These are phyloP conservation scores for Chaetomium fimeti DNA, from an alignment of 495 filamentous ascomycete genomes.

Conservation along the genomic window DNA sequence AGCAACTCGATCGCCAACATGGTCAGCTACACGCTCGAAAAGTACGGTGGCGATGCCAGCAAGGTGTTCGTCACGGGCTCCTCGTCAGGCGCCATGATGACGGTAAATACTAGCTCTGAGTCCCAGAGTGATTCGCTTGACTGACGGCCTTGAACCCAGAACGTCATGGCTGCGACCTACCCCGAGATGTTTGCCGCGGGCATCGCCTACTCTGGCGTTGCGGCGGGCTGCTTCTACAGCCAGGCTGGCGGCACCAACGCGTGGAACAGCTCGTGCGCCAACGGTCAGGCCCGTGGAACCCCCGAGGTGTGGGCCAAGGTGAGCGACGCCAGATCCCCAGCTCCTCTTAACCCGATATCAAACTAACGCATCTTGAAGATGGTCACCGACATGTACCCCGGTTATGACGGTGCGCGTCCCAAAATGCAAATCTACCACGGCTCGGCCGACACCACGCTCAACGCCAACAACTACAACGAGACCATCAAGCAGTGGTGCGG, in stretches of 20 bases:
- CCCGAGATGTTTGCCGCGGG: slow-evolving; percentile 46
- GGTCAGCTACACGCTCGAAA: slow-evolving; percentile 53
- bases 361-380: slow-evolving; percentile 18
- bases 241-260: slow-evolving; percentile 31
- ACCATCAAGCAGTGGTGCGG: slow-evolving; percentile 53
- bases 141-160: slow-evolving; percentile 18
- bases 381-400: slow-evolving; percentile 45
- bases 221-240: slow-evolving; percentile 43
- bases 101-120: slow-evolving; percentile 24
- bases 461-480: slow-evolving; percentile 49
- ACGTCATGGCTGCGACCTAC: slow-evolving; percentile 41
- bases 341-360: neutral
- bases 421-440: slow-evolving; percentile 56
- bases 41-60: slow-evolving; percentile 50
- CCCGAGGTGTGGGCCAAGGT: slow-evolving; percentile 42
- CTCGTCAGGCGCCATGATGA: slow-evolving; percentile 56
- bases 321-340: neutral
- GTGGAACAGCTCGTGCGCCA: slow-evolving; percentile 41
- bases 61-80: slow-evolving; percentile 53
- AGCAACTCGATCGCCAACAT: slow-evolving; percentile 59
- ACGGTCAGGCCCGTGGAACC: slow-evolving; percentile 38
- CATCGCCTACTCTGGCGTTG: slow-evolving; percentile 40
- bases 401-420: slow-evolving; percentile 46
- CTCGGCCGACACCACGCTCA: slow-evolving; percentile 41
- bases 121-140: neutral